These are phyloP conservation scores for Geotrichum candidum DNA, from an alignment of 1,139 yeast species.

Conservation along the genomic window DNA sequence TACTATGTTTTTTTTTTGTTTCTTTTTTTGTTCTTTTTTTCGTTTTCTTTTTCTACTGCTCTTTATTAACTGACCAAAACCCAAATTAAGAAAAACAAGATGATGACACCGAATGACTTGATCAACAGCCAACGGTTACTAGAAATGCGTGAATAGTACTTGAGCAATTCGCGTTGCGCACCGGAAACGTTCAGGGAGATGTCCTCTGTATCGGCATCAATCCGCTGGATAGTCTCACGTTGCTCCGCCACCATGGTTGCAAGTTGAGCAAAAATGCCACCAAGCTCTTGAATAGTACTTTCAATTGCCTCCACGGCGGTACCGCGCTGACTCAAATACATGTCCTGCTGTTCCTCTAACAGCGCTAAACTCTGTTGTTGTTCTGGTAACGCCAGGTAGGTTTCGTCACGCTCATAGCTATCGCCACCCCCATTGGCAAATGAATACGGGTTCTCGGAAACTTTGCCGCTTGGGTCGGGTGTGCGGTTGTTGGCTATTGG, in stretches of 20 bases:
- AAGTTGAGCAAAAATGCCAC: constrained; percentile 86
- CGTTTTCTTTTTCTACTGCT: neutral
- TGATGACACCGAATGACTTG: constrained; percentile 81
- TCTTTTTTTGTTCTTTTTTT: no score
- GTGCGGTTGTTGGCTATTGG: neutral
- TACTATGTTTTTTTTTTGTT: neutral
- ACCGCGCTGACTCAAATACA: constrained; percentile 76
- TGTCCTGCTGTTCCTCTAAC: constrained; percentile 60
- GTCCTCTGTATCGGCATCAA: constrained; percentile 92
- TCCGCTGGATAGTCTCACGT: constrained; percentile 91
- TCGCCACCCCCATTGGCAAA: constrained; percentile 22
- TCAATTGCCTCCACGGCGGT: constrained; percentile 94
- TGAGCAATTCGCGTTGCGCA: constrained; percentile 88
- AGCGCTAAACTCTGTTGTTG: constrained; percentile 65
- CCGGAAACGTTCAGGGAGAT: constrained; percentile 82
- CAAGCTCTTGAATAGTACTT: constrained; percentile 92
- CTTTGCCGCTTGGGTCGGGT: neutral
- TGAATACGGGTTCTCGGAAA: constrained; percentile 33
- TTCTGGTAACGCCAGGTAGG: constrained; percentile 53
- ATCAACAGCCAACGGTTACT: constrained; percentile 89
- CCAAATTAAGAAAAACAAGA: constrained; percentile 37
- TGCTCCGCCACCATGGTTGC: constrained; percentile 98
- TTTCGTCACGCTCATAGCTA: constrained; percentile 20
- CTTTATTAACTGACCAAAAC: constrained; percentile 27
- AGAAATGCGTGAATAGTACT: constrained; percentile 81